phyloP scores from a whole-genome alignment of 73 alveolate species.

The Paramecium pentaurelia region DNA sequence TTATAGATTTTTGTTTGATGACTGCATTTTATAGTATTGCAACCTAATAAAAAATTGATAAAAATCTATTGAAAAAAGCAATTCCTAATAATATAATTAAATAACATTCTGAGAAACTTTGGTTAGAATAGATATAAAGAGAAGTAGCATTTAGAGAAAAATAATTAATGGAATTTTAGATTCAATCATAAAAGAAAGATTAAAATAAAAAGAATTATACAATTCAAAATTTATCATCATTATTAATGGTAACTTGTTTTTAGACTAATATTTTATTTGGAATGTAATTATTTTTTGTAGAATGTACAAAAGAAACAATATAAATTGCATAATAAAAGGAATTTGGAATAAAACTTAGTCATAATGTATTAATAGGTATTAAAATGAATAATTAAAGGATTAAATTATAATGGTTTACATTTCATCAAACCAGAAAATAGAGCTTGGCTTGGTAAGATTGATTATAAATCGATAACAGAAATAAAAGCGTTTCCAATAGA shows the following conservation, averaged over 20 bases:
- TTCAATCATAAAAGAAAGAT: neutral
- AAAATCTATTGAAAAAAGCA: neutral
- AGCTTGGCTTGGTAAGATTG: neutral
- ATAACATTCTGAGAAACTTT: neutral
- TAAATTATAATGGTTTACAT: neutral
- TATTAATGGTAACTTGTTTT: neutral
- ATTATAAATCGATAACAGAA: neutral
- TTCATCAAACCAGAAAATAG: neutral
- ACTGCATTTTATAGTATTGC: neutral
- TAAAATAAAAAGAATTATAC: neutral
- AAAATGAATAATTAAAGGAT: neutral
- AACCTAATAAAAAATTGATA: neutral
- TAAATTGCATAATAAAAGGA: neutral
- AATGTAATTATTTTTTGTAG: slow-evolving; percentile 2
- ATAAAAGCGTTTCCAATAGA: neutral
- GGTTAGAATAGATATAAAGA: neutral
- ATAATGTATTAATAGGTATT: neutral
- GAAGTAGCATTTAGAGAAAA: neutral
- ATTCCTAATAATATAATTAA: neutral
- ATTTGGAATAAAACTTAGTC: neutral
- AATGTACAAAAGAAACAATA: neutral
- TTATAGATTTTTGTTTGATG: neutral
- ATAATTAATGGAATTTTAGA: neutral
- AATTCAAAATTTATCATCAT: neutral
- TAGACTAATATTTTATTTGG: neutral